These are phyloP conservation scores for Apiospora saccharicola DNA, from an alignment of 2,329 filamentous ascomycete species.

Conservation along the genomic window DNA sequence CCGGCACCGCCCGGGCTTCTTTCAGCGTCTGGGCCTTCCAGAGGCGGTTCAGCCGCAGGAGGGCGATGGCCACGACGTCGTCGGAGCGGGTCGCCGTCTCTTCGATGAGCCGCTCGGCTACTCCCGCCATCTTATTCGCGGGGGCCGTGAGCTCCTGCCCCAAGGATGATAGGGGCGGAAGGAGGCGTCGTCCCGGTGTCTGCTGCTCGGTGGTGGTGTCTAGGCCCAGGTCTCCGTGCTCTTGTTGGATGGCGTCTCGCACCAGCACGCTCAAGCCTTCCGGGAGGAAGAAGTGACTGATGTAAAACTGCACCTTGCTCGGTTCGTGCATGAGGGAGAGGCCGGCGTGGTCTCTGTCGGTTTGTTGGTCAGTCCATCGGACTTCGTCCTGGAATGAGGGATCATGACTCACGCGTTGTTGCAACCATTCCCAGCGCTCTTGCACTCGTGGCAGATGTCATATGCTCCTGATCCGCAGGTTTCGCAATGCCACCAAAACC, in stretches of 20 bases:
- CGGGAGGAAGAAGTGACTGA: background rate
- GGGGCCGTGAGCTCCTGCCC: conserved; percentile 4
- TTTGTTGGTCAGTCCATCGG: background rate
- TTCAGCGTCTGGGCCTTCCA: background rate
- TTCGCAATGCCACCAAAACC: conserved; percentile 8
- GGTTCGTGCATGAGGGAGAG: background rate
- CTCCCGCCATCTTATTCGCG: background rate
- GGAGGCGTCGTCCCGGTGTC: background rate
- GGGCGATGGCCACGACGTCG: background rate
- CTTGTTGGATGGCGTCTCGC: background rate
- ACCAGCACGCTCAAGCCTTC: background rate
- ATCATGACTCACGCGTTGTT: background rate
- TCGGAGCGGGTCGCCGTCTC: background rate
- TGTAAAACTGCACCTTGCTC: background rate
- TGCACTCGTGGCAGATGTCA: conserved; percentile 9
- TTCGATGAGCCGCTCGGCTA: background rate
- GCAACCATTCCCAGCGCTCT: background rate
- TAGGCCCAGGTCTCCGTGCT: conserved; percentile 12
- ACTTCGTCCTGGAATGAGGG: background rate
- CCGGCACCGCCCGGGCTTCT: background rate
- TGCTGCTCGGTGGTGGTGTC: background rate
- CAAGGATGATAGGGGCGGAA: background rate
- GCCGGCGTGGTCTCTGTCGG: background rate
- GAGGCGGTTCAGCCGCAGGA: background rate
- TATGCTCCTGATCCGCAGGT: background rate